phyloP scores from a whole-genome alignment of 495 filamentous ascomycete species.

The Lophium mytilinum region DNA sequence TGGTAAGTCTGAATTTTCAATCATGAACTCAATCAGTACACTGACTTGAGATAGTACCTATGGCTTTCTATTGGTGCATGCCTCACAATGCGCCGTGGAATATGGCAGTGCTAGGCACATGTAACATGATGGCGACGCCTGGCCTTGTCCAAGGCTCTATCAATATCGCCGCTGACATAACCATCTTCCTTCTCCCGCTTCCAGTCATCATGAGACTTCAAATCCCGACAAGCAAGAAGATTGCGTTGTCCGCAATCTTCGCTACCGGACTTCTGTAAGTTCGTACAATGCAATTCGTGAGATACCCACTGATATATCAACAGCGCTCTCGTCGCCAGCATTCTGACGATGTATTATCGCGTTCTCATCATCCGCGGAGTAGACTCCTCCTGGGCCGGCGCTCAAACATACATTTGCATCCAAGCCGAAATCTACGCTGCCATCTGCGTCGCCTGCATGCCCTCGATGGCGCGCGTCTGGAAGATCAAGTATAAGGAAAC shows the following conservation, averaged over 20 bases:
- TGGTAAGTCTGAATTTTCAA: too few species aligned
- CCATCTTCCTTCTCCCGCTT: not conserved
- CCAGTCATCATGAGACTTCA: constrained; percentile 1
- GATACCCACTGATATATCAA: too few species aligned
- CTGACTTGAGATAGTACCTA: too few species aligned
- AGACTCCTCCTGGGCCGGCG: not conserved
- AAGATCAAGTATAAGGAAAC: not conserved
- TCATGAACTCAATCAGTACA: too few species aligned
- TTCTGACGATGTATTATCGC: not conserved
- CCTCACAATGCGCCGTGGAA: not conserved
- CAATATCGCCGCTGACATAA: not conserved
- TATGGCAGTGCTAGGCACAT: not conserved
- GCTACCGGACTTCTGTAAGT: constrained; percentile 6
- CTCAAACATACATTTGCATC: constrained; percentile 1
- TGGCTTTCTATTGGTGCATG: not conserved
- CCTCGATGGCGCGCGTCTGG: not conserved
- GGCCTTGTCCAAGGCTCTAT: constrained; percentile 2
- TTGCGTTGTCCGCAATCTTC: constrained; percentile 1
- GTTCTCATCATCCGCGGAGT: not conserved
- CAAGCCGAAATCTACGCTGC: constrained; percentile 6
- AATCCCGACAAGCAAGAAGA: constrained; percentile 2
- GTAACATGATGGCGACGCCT: not conserved
- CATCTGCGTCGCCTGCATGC: constrained; percentile 1
- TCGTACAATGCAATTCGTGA: too few species aligned
- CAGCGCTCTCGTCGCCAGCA: not conserved